Percentiles rank a stretch among this genome's conserved stretches.
Evolutionary conservation across 345 rosid species (phyloP).

Genomic region (Ceriops tagal): DNA sequence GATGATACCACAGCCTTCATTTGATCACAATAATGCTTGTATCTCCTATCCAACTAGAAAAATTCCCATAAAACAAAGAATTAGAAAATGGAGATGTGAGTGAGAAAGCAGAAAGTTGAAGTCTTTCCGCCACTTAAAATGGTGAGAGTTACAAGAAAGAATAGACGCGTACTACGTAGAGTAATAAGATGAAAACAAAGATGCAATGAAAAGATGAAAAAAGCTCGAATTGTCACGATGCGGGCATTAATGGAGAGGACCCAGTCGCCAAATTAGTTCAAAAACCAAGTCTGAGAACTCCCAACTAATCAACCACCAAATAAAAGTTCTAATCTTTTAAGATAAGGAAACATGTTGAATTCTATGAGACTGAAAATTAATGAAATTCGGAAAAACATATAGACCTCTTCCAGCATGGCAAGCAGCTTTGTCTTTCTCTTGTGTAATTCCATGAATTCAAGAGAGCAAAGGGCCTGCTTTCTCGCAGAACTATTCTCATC

Average conservation of each 20-base stretch:
- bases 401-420: conserved; percentile 94
- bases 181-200: conserved; percentile 18
- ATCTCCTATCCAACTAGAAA: conserved; percentile 75
- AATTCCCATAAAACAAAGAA: not conserved
- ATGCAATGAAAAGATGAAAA: conserved; percentile 30
- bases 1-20: conserved; percentile 78
- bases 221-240: conserved; percentile 38
- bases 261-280: conserved; percentile 70
- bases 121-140: not conserved
- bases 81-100: conserved; percentile 5
- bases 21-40: conserved; percentile 86
- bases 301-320: conserved; percentile 25
- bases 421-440: conserved; percentile 84
- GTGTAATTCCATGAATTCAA: conserved; percentile 85
- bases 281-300: conserved; percentile 19
- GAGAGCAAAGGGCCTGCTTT: conserved; percentile 63
- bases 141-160: conserved; percentile 5
- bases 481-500: conserved; percentile 54
- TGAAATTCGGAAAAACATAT: not conserved
- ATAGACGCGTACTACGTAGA: conserved; percentile 2
- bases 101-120: conserved; percentile 7
- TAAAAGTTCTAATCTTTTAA: conserved; percentile 22
- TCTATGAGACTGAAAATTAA: conserved; percentile 14
- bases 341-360: conserved; percentile 11
- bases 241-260: conserved; percentile 64